Conservation (phyloP, 192 early-diverging fungal species). For the Coemansia sp. region DNA sequence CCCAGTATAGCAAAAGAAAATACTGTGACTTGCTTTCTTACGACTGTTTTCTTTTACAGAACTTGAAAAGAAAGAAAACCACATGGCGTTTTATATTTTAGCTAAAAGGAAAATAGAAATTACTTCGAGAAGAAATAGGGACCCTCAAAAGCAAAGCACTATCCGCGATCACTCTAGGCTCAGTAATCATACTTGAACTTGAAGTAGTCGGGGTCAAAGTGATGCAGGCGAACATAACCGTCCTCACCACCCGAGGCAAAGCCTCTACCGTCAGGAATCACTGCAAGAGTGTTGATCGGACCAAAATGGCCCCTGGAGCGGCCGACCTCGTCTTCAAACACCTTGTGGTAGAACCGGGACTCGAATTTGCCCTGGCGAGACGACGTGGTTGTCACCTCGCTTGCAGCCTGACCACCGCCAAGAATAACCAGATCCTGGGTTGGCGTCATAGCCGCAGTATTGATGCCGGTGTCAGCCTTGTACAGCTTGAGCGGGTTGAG, state of each 20-base stretch:
- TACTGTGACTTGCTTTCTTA: no score
- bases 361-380: conserved; percentile 96
- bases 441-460: conserved; percentile 91
- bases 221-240: conserved; percentile 95
- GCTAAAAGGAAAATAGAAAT: neutral
- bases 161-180: no score
- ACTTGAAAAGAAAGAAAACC: neutral
- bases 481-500: conserved; percentile 84
- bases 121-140: conserved; percentile 1
- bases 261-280: conserved; percentile 91
- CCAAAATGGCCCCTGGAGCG: conserved; percentile 98
- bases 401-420: conserved; percentile 99
- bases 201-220: conserved; percentile 95
- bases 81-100: no score
- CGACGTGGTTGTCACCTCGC: conserved; percentile 91
- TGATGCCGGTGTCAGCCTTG: conserved; percentile 83
- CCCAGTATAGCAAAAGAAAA: no score
- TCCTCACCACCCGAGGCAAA: conserved; percentile 98
- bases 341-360: conserved; percentile 94
- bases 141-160: no score
- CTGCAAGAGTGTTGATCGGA: conserved; percentile 98
- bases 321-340: conserved; percentile 95
- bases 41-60: neutral
- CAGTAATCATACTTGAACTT: conserved; percentile 75
- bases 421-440: conserved; percentile 80